Conservation (phyloP, 2,329 filamentous ascomycete species). For the Fusarium goolgardi region DNA sequence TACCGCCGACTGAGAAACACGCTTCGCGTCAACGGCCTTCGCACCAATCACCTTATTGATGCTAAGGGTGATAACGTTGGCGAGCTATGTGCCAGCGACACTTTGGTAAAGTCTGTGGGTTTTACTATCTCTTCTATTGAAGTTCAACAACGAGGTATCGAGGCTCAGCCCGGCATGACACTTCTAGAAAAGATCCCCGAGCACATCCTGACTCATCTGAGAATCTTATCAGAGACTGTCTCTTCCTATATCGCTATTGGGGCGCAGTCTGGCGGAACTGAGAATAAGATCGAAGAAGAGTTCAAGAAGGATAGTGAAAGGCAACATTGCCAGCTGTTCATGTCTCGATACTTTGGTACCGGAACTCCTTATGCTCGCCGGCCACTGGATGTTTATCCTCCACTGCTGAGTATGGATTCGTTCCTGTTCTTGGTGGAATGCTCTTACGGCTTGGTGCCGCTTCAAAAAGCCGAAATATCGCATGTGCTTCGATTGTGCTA, state of each 20-base stretch:
- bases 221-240: conserved; percentile 88
- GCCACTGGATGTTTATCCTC: conserved; percentile 61
- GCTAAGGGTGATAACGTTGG: conserved; percentile 50
- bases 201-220: conserved; percentile 84
- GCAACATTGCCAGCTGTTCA: conserved; percentile 82
- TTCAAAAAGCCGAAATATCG: conserved; percentile 77
- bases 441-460: conserved; percentile 75
- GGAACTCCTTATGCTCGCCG: conserved; percentile 55
- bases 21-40: conserved; percentile 65
- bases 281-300: conserved; percentile 73
- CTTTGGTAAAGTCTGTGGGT: conserved; percentile 75
- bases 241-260: conserved; percentile 86
- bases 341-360: conserved; percentile 64
- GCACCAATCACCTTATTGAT: conserved; percentile 53
- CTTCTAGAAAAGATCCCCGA: conserved; percentile 87
- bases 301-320: conserved; percentile 75
- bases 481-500: conserved; percentile 89
- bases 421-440: conserved; percentile 87
- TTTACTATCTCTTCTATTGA: conserved; percentile 90
- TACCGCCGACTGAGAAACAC: conserved; percentile 72
- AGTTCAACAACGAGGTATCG: conserved; percentile 89
- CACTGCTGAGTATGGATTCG: conserved; percentile 75
- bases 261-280: conserved; percentile 69
- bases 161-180: conserved; percentile 77
- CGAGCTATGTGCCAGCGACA: conserved; percentile 66